Evolutionary conservation across 1,139 yeast genomes (phyloP), one percentile per base, ranked within the genome.

Genomic region (Debaryomyces sp.): DNA sequence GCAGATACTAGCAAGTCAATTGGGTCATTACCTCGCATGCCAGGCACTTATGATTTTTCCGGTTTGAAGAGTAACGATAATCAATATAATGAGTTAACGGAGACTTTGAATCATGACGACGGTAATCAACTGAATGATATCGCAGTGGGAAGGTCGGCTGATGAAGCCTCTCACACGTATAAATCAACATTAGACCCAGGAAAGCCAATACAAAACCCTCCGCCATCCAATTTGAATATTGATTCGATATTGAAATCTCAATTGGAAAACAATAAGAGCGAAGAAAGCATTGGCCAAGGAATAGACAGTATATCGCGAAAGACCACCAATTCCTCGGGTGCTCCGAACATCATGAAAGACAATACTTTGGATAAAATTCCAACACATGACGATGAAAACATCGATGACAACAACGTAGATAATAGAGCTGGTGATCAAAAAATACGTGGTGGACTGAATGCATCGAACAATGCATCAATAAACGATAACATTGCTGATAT

Each of bases 21-120:
- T 18, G 53, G 49, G 9, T 43, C 48, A 4, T 60, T 82, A n/a
- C 89, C 89, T 9, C 66, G 89, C 43, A 75, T 80, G 64, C 84
- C 86, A 1, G 89, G 84, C 1, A 78, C 85, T 0, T 70, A 78
- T 54, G 79, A 85, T 59, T 85, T 85, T 43, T 78, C 73, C 50
- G 87, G 81, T 1, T 64, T 84, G 23, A 66, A 65, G 44, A 54
- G 54, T 18, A 56, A 60, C 41, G 56, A 58, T 41, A 60, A 58
- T 15, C 53, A 60, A 41, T 63, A 61, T 47, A 60, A 60, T 30
- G 63, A 62, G 48, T 52, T 63, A 37, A 57, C 62, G 4, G 59
- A 60, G 45, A 50, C 55, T 17, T 47, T 62, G 42, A 53, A 58
- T 40, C 50, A 50, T 40, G 57, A 57, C 38, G 47, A 43, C 29